A percentile compares a stretch with the other conserved stretches of the same genome.
Evolutionary conservation across 2,329 filamentous ascomycete genomes (phyloP).

Genomic region (Fusarium vanettenii): DNA sequence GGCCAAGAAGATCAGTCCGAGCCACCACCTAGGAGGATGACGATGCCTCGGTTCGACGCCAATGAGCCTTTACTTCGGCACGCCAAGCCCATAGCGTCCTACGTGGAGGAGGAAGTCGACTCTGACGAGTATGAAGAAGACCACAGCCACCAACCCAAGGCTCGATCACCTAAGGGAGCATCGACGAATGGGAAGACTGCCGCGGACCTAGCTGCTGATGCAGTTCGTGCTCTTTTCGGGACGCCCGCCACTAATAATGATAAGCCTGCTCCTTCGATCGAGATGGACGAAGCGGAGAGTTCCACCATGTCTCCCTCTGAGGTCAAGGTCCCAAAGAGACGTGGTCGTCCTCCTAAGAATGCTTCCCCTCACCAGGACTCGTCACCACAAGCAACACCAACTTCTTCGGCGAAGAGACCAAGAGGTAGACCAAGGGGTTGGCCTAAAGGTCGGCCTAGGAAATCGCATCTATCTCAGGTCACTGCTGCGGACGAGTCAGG

Average conservation of each 20-base stretch:
- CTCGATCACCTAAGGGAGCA: slow-evolving; percentile 11
- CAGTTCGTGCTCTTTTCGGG: slow-evolving; percentile 46
- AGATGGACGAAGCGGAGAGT: neutral
- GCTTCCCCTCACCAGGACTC: slow-evolving; percentile 6
- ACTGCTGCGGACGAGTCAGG: slow-evolving; percentile 3
- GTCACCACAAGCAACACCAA: slow-evolving; percentile 1
- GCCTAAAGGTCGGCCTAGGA: slow-evolving; percentile 46
- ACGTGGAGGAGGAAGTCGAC: slow-evolving; percentile 60
- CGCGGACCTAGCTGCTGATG: slow-evolving; percentile 55
- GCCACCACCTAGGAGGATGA: slow-evolving; percentile 30
- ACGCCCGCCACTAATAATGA: slow-evolving; percentile 12
- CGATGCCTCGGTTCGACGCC: slow-evolving; percentile 50
- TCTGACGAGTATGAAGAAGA: slow-evolving; percentile 57
- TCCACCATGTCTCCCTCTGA: neutral
- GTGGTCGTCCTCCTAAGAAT: slow-evolving; percentile 49
- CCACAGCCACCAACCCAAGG: slow-evolving; percentile 44
- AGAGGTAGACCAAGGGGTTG: slow-evolving; percentile 38
- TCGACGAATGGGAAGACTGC: slow-evolving; percentile 32
- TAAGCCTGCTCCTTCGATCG: neutral
- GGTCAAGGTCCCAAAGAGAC: slow-evolving; percentile 35
- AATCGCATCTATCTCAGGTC: slow-evolving; percentile 32
- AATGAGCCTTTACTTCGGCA: slow-evolving; percentile 63
- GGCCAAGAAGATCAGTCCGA: slow-evolving; percentile 21
- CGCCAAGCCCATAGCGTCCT: slow-evolving; percentile 63
- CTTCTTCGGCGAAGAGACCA: slow-evolving; percentile 29